Conservation (phyloP, 495 filamentous ascomycete genomes). For the Aspergillus sclerotiicarbonarius region DNA sequence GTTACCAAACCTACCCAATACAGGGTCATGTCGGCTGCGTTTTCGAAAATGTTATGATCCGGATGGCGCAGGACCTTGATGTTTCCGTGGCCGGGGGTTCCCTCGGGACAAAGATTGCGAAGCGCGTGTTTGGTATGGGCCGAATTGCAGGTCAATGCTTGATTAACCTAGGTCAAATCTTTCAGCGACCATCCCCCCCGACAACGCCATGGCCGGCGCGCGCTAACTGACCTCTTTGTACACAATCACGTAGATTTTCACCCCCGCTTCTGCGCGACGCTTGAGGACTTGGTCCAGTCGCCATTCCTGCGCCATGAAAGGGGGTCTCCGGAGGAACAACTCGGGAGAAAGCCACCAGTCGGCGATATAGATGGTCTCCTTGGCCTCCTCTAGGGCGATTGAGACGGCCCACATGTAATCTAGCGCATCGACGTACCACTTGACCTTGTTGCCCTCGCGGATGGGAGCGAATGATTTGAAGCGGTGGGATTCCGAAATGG, state of each 20-base stretch:
- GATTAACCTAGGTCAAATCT: constrained; percentile 47
- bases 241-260: constrained; percentile 91
- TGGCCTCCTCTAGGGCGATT: constrained; percentile 77
- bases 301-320: constrained; percentile 79
- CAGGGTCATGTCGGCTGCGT: constrained; percentile 93
- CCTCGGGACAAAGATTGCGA: constrained; percentile 75
- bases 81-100: constrained; percentile 76
- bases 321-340: constrained; percentile 83
- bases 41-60: constrained; percentile 92
- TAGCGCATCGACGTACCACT: constrained; percentile 94
- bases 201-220: background rate
- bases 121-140: constrained; percentile 89
- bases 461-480: constrained; percentile 86
- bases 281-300: constrained; percentile 84
- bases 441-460: constrained; percentile 78
- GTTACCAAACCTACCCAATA: constrained; percentile 64
- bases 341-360: constrained; percentile 98
- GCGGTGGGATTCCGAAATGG: constrained; percentile 72
- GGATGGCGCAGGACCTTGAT: constrained; percentile 90
- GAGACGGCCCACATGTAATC: constrained; percentile 95
- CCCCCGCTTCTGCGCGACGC: constrained; percentile 81
- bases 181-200: constrained; percentile 9
- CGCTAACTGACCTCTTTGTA: constrained; percentile 73
- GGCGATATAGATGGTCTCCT: constrained; percentile 90
- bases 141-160: constrained; percentile 88